phyloP scores from a whole-genome alignment of 805 yeast species.

The Monosporozyma yasuniensis region DNA sequence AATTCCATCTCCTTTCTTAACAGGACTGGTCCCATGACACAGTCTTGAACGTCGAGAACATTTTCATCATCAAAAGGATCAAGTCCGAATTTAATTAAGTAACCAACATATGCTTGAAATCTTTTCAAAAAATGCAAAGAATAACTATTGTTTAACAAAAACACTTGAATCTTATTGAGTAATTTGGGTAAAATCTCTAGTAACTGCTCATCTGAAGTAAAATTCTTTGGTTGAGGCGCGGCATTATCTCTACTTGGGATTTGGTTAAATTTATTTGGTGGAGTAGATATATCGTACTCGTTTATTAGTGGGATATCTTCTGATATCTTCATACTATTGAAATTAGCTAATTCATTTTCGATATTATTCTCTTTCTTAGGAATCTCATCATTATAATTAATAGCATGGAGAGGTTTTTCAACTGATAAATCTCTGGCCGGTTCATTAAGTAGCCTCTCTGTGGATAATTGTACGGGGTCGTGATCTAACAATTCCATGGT shows the following conservation, averaged over 20 bases:
- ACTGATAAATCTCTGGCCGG: neutral
- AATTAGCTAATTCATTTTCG: neutral
- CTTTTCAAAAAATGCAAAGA: conserved; percentile 22
- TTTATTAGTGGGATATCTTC: neutral
- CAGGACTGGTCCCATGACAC: conserved; percentile 13
- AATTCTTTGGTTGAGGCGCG: neutral
- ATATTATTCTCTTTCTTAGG: neutral
- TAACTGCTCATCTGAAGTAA: neutral
- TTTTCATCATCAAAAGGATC: conserved; percentile 19
- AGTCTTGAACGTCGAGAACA: conserved; percentile 15
- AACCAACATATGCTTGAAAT: conserved; percentile 15
- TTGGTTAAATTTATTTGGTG: neutral
- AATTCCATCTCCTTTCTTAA: conserved; percentile 14
- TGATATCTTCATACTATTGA: neutral
- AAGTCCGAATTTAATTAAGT: conserved; percentile 12
- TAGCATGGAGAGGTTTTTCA: neutral
- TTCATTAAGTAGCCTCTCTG: neutral
- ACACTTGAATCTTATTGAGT: conserved; percentile 21
- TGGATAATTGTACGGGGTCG: neutral
- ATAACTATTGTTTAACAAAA: conserved; percentile 16
- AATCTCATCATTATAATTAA: neutral
- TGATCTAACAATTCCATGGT: neutral
- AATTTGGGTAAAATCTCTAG: conserved; percentile 2
- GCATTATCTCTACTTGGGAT: neutral
- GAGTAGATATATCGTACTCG: neutral